Evolutionary conservation across 192 early-diverging fungal genomes (phyloP).

Genomic region (Backusella tarrabulga): DNA sequence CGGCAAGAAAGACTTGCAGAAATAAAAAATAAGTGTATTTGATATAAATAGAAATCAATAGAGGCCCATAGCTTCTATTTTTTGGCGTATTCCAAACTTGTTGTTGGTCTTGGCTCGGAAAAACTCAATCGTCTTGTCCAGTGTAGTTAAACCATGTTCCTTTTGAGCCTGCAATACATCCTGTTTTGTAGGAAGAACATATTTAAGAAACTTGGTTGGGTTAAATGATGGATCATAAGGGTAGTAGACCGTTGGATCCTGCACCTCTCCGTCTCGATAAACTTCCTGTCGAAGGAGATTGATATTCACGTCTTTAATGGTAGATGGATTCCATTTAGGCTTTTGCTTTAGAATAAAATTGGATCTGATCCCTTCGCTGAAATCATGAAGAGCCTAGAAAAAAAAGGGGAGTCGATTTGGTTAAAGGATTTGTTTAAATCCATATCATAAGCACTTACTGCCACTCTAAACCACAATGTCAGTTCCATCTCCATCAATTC

Average conservation of each 20-base stretch:
- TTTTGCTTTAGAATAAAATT: conserved; percentile 64
- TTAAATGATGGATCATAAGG: conserved; percentile 34
- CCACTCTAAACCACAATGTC: conserved; percentile 65
- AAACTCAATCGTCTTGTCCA: conserved; percentile 53
- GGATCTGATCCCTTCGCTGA: conserved; percentile 84
- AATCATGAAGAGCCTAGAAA: conserved; percentile 67
- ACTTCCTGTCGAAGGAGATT: conserved; percentile 36
- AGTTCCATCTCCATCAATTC: conserved; percentile 85
- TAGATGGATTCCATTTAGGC: conserved; percentile 76
- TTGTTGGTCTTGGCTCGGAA: conserved; percentile 49
- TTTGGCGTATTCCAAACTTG: conserved; percentile 71
- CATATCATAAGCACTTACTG: conserved; percentile 31
- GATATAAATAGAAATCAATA: too few species aligned
- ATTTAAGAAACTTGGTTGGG: conserved; percentile 55
- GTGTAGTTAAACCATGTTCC: conserved; percentile 8
- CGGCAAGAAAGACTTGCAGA: not conserved
- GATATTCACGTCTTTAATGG: conserved; percentile 46
- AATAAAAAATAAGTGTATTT: not conserved
- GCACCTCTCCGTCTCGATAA: conserved; percentile 38
- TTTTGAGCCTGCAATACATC: conserved; percentile 51
- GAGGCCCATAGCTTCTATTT: conserved; percentile 49
- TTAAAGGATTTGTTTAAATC: too few species aligned
- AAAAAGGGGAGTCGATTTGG: not conserved
- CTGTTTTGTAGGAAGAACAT: conserved; percentile 60
- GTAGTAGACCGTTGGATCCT: conserved; percentile 31